Evolutionary conservation across 306 rosid genomes (phyloP).

Genomic region (Prosopis cineraria): DNA sequence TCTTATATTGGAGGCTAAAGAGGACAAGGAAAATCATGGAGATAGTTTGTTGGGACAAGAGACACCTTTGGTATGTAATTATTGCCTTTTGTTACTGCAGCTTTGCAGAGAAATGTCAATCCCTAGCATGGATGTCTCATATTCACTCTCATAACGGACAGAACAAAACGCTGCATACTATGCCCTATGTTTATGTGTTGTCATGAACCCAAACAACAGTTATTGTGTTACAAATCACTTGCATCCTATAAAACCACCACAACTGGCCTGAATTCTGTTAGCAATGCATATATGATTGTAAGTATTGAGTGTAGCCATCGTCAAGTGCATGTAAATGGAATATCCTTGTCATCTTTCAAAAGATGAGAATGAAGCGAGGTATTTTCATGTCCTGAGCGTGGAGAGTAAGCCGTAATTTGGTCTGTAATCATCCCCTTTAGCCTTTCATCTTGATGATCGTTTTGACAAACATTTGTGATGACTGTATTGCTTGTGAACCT

Average conservation of each 20-base stretch:
- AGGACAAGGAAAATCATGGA: slow-evolving; percentile 61
- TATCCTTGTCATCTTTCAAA: slow-evolving; percentile 16
- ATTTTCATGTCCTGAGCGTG: not conserved
- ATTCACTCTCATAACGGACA: slow-evolving; percentile 6
- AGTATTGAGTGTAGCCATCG: slow-evolving; percentile 32
- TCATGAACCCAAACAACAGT: not conserved
- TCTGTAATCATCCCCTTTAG: not conserved
- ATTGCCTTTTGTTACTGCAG: slow-evolving; percentile 22
- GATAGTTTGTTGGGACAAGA: slow-evolving; percentile 75
- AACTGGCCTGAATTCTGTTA: slow-evolving; percentile 18
- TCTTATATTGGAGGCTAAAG: slow-evolving; percentile 64
- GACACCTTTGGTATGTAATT: slow-evolving; percentile 76
- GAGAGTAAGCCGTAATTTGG: slow-evolving; percentile 12
- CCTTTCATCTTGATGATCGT: slow-evolving; percentile 16
- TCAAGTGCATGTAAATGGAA: slow-evolving; percentile 24
- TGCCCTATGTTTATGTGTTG: slow-evolving; percentile 20
- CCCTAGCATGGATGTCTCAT: slow-evolving; percentile 26
- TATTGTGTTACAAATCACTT: slow-evolving; percentile 26
- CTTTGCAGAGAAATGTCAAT: slow-evolving; percentile 31
- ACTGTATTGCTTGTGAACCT: slow-evolving; percentile 8
- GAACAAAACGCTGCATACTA: slow-evolving; percentile 1
- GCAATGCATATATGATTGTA: slow-evolving; percentile 2
- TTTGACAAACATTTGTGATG: slow-evolving; percentile 9
- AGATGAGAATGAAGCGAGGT: not conserved
- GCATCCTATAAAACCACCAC: slow-evolving; percentile 25